Evolutionary conservation across 1,284 basidiomycete genomes (phyloP), one percentile per base, ranked within the genome.

Genomic region (Fomes fomentarius): DNA sequence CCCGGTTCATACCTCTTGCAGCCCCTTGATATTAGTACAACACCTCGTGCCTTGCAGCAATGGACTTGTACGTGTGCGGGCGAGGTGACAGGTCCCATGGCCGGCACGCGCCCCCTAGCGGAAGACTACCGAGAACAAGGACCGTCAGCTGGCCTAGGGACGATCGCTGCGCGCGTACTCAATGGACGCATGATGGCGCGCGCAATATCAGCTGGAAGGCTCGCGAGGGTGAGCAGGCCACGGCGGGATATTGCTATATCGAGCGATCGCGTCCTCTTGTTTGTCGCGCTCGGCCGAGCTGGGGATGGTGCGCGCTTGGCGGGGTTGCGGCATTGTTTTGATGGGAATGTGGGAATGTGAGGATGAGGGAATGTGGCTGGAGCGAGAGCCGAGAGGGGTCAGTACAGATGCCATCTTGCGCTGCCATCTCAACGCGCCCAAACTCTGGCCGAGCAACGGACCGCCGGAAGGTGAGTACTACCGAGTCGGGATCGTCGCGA

Each of bases 351-450:
- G n/a, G 28, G 28, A 30, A 12, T 30, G 28, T 10, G 38, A 17
- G 38, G 21, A 24, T 40, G 21, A 22, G 28, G 7, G 7, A 30
- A 7, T 30, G 12, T 30, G 28, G 12, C 7, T 7, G 28, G 28
- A 12, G 12, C 28, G 28, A 12, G 28, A 30, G n/a, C 12, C 28
- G 28, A 12, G 6, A 30, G 28, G 6, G 28, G 28, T 30, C 17
- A 33, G 8, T 15, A 33, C 17, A 40, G 38, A 43, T 43, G 41
- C 41, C 41, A 43, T 43, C 41, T 43, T 26, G 41, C 41, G 41
- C 41, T 43, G 41, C 41, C 41, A 43, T 43, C 41, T 43, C 41
- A 12, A 43, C 41, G 30, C 21, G 14, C 34, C n/a, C 14, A 6
- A 19, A n/a, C n/a, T n/a, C 28, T 30, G 12, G 28, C 28, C 28